Evolutionary conservation across 345 rosid species (phyloP).

Genomic region (Garcia nutans): DNA sequence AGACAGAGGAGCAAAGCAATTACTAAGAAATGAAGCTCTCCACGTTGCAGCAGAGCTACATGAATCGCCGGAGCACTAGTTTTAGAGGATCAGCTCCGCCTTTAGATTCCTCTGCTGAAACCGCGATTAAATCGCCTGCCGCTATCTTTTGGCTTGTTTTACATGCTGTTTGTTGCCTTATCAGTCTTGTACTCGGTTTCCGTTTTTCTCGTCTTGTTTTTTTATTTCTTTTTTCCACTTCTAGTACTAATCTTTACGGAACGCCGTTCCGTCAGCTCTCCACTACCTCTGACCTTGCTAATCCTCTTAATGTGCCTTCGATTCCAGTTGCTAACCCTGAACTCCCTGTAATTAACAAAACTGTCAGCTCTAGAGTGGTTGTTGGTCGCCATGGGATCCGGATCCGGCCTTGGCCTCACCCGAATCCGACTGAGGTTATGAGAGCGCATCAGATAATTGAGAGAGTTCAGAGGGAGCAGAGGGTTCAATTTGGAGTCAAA

Average conservation of each 20-base stretch:
- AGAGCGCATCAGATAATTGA: conserved; percentile 85
- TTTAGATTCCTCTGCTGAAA: conserved; percentile 60
- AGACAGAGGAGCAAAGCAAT: neutral
- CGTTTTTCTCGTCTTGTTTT: conserved; percentile 92
- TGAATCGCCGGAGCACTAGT: conserved; percentile 64
- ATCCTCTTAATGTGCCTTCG: conserved; percentile 14
- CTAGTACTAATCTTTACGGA: conserved; percentile 44
- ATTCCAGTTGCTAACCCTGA: conserved; percentile 24
- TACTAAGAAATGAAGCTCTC: conserved; percentile 68
- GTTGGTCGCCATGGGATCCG: conserved; percentile 99
- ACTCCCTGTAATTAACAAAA: conserved; percentile 32
- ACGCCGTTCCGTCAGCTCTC: conserved; percentile 53
- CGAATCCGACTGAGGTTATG: conserved; percentile 86
- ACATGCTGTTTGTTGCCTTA: conserved; percentile 81
- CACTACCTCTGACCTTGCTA: conserved; percentile 29
- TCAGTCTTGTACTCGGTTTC: conserved; percentile 83
- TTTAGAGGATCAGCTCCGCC: conserved; percentile 50
- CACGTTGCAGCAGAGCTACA: conserved; percentile 74
- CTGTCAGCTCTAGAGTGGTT: conserved; percentile 68
- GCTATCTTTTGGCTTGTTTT: conserved; percentile 73
- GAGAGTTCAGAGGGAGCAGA: conserved; percentile 90
- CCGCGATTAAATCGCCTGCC: conserved; percentile 56
- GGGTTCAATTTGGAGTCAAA: conserved; percentile 66
- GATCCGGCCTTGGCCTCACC: conserved; percentile 99
- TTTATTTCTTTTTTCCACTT: conserved; percentile 81